Conservation (phyloP, 257 asterid species). For the Solanum ossicruentum region DNA sequence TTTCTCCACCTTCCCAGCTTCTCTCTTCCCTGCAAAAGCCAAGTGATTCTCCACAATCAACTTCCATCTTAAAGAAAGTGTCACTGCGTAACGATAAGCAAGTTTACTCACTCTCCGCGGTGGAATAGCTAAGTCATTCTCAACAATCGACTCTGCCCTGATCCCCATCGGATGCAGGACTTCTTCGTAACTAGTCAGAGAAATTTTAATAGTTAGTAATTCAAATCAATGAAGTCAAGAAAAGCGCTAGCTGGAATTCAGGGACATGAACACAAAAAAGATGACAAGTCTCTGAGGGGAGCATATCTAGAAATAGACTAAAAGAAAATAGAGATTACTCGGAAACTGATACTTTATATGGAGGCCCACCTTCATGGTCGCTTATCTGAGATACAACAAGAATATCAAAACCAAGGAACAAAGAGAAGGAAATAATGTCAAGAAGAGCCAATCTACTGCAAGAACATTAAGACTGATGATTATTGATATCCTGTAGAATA, state of each 20-base stretch:
- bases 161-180: conserved; percentile 64
- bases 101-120: conserved; percentile 45
- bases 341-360: conserved; percentile 60
- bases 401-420: background rate
- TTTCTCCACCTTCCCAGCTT: conserved; percentile 65
- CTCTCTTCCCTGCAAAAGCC: conserved; percentile 47
- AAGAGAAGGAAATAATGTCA: background rate
- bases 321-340: conserved; percentile 25
- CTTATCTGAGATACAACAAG: conserved; percentile 37
- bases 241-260: background rate
- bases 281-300: background rate
- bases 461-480: background rate
- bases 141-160: conserved; percentile 40
- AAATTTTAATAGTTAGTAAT: background rate
- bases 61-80: background rate
- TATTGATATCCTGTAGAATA: background rate
- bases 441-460: background rate
- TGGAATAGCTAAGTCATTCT: conserved; percentile 54
- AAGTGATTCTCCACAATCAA: too few relatives aligned
- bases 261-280: background rate
- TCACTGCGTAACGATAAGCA: background rate
- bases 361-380: conserved; percentile 79
- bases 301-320: background rate
- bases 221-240: background rate
- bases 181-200: conserved; percentile 54